Conservation (phyloP, 371 early-diverging fungal genomes). For the Capniomyces stellatus region DNA sequence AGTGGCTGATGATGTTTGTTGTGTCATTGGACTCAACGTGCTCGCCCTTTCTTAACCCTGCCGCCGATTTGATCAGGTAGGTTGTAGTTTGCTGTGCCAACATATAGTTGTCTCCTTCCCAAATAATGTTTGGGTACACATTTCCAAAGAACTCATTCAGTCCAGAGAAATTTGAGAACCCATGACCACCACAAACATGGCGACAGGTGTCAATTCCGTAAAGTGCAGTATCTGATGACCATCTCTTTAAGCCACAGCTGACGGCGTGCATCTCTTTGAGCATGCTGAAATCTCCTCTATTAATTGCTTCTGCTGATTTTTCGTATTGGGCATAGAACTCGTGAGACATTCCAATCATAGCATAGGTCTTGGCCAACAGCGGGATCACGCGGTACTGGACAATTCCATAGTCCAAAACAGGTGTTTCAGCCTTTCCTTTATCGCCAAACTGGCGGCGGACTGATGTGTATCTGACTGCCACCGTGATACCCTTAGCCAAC, state of each 20-base stretch:
- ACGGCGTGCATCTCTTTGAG: conserved; percentile 72
- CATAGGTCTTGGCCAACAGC: conserved; percentile 47
- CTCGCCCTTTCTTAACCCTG: conserved; percentile 17
- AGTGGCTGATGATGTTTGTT: conserved; percentile 12
- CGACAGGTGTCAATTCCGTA: conserved; percentile 64
- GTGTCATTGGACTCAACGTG: conserved; percentile 11
- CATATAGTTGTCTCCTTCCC: conserved; percentile 68
- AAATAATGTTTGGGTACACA: conserved; percentile 49
- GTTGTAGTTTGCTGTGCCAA: conserved; percentile 57
- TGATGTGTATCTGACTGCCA: conserved; percentile 50
- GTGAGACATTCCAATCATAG: conserved; percentile 44
- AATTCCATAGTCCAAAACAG: conserved; percentile 56
- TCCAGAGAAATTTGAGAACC: conserved; percentile 56
- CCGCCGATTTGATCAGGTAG: conserved; percentile 42
- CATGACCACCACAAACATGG: conserved; percentile 67
- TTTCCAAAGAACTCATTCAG: conserved; percentile 49
- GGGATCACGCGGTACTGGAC: conserved; percentile 57
- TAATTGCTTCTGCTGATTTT: conserved; percentile 34
- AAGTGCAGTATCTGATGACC: conserved; percentile 51
- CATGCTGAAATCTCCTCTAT: conserved; percentile 20
- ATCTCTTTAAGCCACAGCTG: conserved; percentile 65
- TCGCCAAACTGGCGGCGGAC: conserved; percentile 38
- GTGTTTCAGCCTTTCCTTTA: conserved; percentile 33
- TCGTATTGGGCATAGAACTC: conserved; percentile 43
- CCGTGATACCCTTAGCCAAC: conserved; percentile 40